Base-by-base conservation (phyloP, 768 basidiomycete species). In the Leccinellum rugosiceps region DNA sequence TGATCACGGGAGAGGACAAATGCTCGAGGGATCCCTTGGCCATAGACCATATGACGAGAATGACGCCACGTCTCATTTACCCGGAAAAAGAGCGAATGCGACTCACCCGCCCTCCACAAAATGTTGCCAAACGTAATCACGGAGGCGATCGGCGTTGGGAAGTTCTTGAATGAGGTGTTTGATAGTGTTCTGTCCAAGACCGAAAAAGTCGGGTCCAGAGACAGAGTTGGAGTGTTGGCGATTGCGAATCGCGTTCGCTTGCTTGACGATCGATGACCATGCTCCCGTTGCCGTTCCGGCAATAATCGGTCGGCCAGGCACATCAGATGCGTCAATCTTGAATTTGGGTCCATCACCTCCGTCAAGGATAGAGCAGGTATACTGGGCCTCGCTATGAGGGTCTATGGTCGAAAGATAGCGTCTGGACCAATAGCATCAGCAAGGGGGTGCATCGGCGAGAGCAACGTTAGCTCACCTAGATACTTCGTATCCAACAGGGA, bases 121-220 rank as follows among this genome's bases (percentile, higher is more conserved):
- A 58, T 84, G 82, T 68, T 93, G 90, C 90, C 90, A 91, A 28
- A 92, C 89, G 68, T 94, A 94, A 74, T 90, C 86, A 63, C 83
- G 78, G 56, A 92, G 70, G 46, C 82, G 76, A 69, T 87, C 82
- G 14, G 92, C 86, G 56, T 83, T 82, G 6, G 86, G 84, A 15
- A 94, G 77, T 71, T 91, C 87, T 71, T 94, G 91, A n/a, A 94
- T 90, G 35, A 93, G 80, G 66, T 90, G 88, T 74, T 92, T 93
- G 76, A 94, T 92, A 4, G 88, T 88, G 67, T 92, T 92, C 71
- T 92, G 88, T 3, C 88, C 88, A 15, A 94, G 77, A 9, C 92
- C 92, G 66, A 91, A 93, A 71, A 92, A 92, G 73, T 93, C 91
- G 14, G 91, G 91, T 0, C 91, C 91, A 3, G 91, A 93, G 14